Conservation (phyloP, 495 filamentous ascomycete genomes). For the Terfezia boudieri region DNA sequence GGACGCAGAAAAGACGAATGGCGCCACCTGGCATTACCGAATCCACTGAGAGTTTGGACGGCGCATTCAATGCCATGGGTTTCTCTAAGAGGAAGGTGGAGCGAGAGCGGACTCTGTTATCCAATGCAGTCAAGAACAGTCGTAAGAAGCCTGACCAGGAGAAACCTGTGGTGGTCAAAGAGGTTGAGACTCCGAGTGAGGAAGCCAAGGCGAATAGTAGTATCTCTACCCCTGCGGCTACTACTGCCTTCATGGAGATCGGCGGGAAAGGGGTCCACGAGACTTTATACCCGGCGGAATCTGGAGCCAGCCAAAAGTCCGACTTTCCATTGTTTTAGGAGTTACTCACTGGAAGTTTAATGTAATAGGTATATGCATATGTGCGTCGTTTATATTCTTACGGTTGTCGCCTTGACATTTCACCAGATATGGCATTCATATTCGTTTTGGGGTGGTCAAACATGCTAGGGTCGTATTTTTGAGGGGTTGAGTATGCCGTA, state of each 20-base stretch:
- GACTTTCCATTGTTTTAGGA: not conserved
- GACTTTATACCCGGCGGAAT: constrained; percentile 7
- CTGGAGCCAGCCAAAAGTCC: not conserved
- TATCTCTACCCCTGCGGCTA: constrained; percentile 6
- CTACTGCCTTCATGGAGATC: constrained; percentile 16
- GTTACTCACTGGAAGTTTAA: not conserved
- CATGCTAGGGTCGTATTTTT: too few relatives aligned
- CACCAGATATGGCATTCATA: too few relatives aligned
- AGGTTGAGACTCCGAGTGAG: constrained; percentile 12
- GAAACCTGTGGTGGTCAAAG: constrained; percentile 9
- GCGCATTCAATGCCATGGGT: constrained; percentile 56
- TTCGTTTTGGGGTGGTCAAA: too few relatives aligned
- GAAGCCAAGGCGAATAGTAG: constrained; percentile 36
- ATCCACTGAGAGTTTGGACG: constrained; percentile 81
- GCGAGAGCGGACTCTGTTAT: constrained; percentile 65
- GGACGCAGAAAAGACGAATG: constrained; percentile 39
- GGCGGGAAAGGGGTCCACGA: constrained; percentile 17
- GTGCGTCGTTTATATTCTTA: too few relatives aligned
- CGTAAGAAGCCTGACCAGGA: constrained; percentile 41
- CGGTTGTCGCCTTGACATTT: too few relatives aligned
- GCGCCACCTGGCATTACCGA: constrained; percentile 32
- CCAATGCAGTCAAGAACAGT: constrained; percentile 49
- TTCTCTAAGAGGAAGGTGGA: constrained; percentile 59
- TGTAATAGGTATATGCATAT: too few relatives aligned
- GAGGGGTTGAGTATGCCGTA: too few relatives aligned